These are phyloP conservation scores for Alisma plantagoaquatica DNA, from an alignment of 106 monocot species.

Conservation along the genomic window DNA sequence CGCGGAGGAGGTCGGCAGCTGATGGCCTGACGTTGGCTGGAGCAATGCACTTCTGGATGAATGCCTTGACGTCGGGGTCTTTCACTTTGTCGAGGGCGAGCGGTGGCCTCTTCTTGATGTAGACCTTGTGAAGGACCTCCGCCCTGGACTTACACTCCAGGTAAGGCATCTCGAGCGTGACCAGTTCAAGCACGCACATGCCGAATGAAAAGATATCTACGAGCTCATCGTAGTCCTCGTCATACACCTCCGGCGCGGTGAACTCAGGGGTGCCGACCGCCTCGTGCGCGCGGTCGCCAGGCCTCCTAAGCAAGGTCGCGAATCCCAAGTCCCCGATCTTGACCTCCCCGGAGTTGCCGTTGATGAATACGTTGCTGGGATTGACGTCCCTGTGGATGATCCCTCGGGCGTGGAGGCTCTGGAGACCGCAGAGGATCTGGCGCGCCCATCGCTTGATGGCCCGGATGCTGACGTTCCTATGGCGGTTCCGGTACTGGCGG, in stretches of 20 bases:
- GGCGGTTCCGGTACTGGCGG: constrained; percentile 47
- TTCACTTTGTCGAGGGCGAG: constrained; percentile 34
- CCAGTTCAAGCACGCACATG: constrained; percentile 79
- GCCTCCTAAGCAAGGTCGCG: constrained; percentile 45
- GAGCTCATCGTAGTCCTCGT: constrained; percentile 69
- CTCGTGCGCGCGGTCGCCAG: constrained; percentile 36
- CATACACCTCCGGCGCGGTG: constrained; percentile 89
- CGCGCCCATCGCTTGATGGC: constrained; percentile 79
- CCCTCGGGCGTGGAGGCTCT: constrained; percentile 66
- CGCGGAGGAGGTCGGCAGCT: constrained; percentile 56
- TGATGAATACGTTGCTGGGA: constrained; percentile 88
- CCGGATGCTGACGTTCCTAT: constrained; percentile 58
- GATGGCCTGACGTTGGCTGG: constrained; percentile 45
- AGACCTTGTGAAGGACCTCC: constrained; percentile 62
- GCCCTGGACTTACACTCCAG: constrained; percentile 56
- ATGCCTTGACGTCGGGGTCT: constrained; percentile 45
- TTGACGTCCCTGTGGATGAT: constrained; percentile 91
- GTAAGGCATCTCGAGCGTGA: constrained; percentile 75
- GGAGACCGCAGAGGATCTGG: constrained; percentile 67
- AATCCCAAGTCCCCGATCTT: constrained; percentile 84
- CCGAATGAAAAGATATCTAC: constrained; percentile 92
- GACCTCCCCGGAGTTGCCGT: constrained; percentile 61
- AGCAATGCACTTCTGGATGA: constrained; percentile 71
- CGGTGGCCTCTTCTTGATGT: constrained; percentile 28
- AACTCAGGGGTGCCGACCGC: constrained; percentile 76